Evolutionary conservation across 1,284 basidiomycete genomes (phyloP), one percentile per base, ranked within the genome.

Genomic region (Trichosporon sp.): DNA sequence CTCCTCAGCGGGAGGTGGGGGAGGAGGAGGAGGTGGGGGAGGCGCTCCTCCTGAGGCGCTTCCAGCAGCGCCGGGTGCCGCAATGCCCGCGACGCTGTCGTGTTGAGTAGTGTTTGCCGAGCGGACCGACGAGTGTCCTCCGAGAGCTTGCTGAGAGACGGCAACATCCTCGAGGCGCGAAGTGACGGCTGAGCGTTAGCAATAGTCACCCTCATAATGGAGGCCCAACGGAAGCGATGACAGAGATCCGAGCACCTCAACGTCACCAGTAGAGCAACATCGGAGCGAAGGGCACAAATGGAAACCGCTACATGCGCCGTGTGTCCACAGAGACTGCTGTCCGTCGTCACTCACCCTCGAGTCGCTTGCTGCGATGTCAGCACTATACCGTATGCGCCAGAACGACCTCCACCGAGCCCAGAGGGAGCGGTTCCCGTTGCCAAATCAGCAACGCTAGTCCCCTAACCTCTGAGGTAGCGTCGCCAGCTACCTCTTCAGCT

Each of bases 101-200:
- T 80, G 73, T 52, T 76, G 56, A 40, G 80, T 59, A 82, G 81
- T 49, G 11, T 74, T 77, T 2, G 76, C 68, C 3, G 74, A 73
- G 56, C 71, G 67, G 44, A 73, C 62, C 19, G 71, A 60, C 16
- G 75, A n/a, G 5, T 14, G 7, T 3, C 19, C 19, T 2, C 40
- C 40, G 40, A 44, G 40, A 21, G 40, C 69, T 13, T 73, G 70
- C 58, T 74, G 76, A 29, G 83, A 82, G 65, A 84, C 79, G 60
- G 89, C 90, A 65, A 97, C 85, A 77, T 99, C 95, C 81, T 99
- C 95, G 29, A 99, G 86, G 60, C 95, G 87, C 59, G 92, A 93
- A 8, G 94, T 95, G 2, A 93, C 92, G 54, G 96, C 95, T 84
- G 95, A 27, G 65, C 9, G 52, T 59, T 54, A 67, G 60, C 32